These are phyloP conservation scores for Tylopilus rubrobrunneus DNA, from an alignment of 768 basidiomycete genomes.

Conservation along the genomic window DNA sequence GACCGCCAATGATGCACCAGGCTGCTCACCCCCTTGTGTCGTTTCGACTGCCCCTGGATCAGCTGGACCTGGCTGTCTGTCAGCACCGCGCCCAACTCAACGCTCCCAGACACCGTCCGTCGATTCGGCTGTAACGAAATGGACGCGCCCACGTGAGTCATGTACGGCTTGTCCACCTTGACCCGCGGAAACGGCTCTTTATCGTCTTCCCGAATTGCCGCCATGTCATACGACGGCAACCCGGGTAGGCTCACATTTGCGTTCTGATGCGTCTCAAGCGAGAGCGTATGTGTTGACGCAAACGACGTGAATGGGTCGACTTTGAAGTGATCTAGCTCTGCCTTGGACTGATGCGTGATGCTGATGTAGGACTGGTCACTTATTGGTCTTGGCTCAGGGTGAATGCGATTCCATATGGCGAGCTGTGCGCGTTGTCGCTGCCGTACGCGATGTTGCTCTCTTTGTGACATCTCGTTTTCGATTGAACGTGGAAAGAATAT, in stretches of 20 bases:
- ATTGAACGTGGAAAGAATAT: constrained; percentile 84
- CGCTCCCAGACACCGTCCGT: constrained; percentile 16
- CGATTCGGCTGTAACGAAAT: constrained; percentile 26
- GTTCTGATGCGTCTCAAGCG: not conserved
- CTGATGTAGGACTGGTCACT: constrained; percentile 11
- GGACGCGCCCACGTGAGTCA: constrained; percentile 10
- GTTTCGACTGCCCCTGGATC: constrained; percentile 36
- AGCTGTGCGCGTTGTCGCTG: constrained; percentile 1
- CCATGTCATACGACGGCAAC: constrained; percentile 31
- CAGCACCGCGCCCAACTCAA: constrained; percentile 18
- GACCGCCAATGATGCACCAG: constrained; percentile 65
- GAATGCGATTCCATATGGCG: not conserved
- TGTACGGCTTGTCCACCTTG: constrained; percentile 9
- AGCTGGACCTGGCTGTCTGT: constrained; percentile 42
- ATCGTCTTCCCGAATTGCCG: constrained; percentile 7
- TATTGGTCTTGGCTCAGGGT: not conserved
- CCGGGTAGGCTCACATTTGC: not conserved
- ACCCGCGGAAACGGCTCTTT: not conserved
- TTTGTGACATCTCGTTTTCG: constrained; percentile 56
- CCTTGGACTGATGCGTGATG: constrained; percentile 2
- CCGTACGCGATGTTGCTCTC: constrained; percentile 38
- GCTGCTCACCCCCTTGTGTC: constrained; percentile 38
- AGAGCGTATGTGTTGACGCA: not conserved
- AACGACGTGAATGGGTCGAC: not conserved
- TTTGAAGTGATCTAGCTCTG: not conserved